Percentiles rank a stretch among this genome's conserved stretches.
Conservation (phyloP, 805 yeast genomes). For the Maudiozyma serrabonitensis region DNA sequence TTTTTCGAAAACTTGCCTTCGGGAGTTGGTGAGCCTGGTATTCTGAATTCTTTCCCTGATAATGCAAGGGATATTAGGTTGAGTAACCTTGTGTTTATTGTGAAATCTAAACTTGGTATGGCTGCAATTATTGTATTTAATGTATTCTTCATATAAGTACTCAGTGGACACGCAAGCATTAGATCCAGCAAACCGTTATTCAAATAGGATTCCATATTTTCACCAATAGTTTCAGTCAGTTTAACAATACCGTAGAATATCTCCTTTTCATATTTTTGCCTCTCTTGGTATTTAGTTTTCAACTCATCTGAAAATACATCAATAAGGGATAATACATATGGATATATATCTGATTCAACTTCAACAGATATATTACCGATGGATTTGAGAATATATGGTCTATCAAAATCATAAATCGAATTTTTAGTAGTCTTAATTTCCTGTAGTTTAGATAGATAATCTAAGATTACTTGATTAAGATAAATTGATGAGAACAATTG, state of each 20-base stretch:
- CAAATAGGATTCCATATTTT: constrained; percentile 75
- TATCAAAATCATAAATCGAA: constrained; percentile 33
- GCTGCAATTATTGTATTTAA: constrained; percentile 52
- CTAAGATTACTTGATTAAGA: constrained; percentile 67
- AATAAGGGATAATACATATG: constrained; percentile 73
- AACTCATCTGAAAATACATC: constrained; percentile 73
- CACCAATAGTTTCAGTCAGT: constrained; percentile 77
- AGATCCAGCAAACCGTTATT: constrained; percentile 68
- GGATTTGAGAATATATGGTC: constrained; percentile 59
- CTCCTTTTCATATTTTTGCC: constrained; percentile 71
- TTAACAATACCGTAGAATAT: constrained; percentile 79
- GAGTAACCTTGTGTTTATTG: constrained; percentile 58
- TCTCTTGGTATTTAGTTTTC: constrained; percentile 34
- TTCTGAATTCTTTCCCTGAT: constrained; percentile 66
- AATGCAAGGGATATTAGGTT: constrained; percentile 62
- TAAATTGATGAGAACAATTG: constrained; percentile 66
- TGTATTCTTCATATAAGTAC: constrained; percentile 67
- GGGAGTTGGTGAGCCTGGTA: constrained; percentile 79
- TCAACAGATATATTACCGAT: constrained; percentile 68
- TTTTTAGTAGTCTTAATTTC: constrained; percentile 35
- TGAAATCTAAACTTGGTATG: constrained; percentile 65
- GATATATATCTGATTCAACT: constrained; percentile 73
- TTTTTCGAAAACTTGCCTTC: constrained; percentile 45
- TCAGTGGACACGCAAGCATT: constrained; percentile 70
- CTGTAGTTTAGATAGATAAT: constrained; percentile 66